Evolutionary conservation across 1,284 basidiomycete species (phyloP), one percentile per base, ranked within the genome.

Genomic region (Fomes fomentarius): DNA sequence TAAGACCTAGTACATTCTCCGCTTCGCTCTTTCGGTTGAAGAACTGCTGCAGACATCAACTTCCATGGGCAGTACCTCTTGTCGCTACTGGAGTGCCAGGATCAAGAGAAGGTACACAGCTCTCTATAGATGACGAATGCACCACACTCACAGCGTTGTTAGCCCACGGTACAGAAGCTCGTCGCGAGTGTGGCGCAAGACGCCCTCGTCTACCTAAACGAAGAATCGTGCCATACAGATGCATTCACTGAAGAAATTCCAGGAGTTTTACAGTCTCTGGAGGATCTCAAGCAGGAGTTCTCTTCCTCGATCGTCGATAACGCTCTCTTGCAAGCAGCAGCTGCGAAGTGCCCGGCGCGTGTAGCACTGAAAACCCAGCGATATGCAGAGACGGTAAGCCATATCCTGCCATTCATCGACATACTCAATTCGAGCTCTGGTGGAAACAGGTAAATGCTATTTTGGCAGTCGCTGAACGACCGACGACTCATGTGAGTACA

Each of bases 111-210:
- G 81, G 91, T 87, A 66, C 34, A 66, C 19, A 26, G 22, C 31
- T 14, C 21, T 17, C 45, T 31, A 10, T 10, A 7, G 6, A 11
- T 26, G 14, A 5, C 17, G 21, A 24, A 24, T 41, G 50, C 25
- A 25, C 28, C 19, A 28, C 37, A 17, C 42, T 57, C 19, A 67
- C 40, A 57, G 19, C 19, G 30, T 50, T 22, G 52, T 6, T 62
- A 92, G 91, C 91, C 95, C 19, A 96, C 94, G 0, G 84, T 98
- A 24, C 96, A 98, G 73, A 92, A 95, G 64, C 74, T 98, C 9
- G 85, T 96, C 35, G 77, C 78, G 44, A 87, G 76, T 42, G 77
- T 95, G 33, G 84, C 90, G 15, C 81, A 85, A 60, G 92, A 96
- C 56, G 83, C 81, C 56, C 64, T 84, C 39, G 62, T 69, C 17